Base-by-base conservation (phyloP, 306 rosid genomes). In the Trifolium pratense region DNA sequence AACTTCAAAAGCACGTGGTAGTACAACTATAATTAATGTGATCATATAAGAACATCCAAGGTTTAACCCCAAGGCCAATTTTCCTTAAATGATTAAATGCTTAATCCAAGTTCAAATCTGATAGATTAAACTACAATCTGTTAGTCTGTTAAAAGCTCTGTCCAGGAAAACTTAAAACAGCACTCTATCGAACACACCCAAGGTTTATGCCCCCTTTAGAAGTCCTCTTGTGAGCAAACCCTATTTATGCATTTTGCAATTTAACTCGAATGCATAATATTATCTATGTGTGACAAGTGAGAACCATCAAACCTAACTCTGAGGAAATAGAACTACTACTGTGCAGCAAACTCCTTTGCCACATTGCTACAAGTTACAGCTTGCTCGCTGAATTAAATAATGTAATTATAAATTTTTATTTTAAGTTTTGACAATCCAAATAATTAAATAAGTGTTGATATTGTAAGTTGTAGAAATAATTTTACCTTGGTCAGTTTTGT, bases 321-420 rank as follows among this genome's bases (percentile, higher is more conserved):
- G 16, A 20, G 9, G 31, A 80, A 29, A 18, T 49, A 8, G 13
- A 76, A 61, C 37, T 74, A 29, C 36, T 6, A 26, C 31, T 26
- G 16, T 46, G 51, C 9, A 9, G 16, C 58, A 55, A 70, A 70
- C 53, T 49, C 67, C 48, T 31, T 56, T 39, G 59, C 52, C 67
- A 51, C 15, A 75, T 69, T 80, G 31, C 70, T 53, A 72, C 39
- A 46, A 52, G 67, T 68, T 25, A 48, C 25, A 31, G 43, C 61
- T 61, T 21, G 25, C 25, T 21, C 25, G 25, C 1, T 21, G 53
- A 65, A 29, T 26, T 62, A 52, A 52, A 62, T 31, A 71, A 32
- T 42, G 11, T 25, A 12, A 18, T 60, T 59, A 37, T 3, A 49
- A 53, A 66, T 5, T 65, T 40, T 18, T 39, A 49, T 49, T 23